These are phyloP conservation scores for Capsella rubella DNA, from an alignment of 441 rosid genomes.

Conservation along the genomic window DNA sequence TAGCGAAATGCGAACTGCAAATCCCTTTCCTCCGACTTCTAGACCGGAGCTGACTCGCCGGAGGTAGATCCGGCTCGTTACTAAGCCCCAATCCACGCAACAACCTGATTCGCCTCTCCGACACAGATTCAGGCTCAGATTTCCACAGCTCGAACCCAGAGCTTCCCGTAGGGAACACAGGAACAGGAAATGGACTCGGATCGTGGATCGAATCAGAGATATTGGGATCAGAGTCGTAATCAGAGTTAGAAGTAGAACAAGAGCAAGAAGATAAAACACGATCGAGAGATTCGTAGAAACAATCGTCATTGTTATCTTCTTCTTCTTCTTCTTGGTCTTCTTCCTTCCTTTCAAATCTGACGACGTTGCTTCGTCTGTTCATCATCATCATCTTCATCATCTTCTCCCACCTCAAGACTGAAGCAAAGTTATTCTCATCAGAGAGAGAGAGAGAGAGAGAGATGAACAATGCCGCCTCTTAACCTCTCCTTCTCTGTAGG, in stretches of 20 bases:
- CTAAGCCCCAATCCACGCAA: conserved; percentile 82
- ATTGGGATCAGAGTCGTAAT: conserved; percentile 56
- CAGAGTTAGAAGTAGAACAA: conserved; percentile 66
- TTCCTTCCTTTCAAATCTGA: conserved; percentile 45
- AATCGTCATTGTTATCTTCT: conserved; percentile 65
- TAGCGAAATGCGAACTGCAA: conserved; percentile 43
- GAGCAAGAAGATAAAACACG: conserved; percentile 82
- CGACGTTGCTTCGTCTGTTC: conserved; percentile 43
- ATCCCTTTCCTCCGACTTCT: conserved; percentile 35
- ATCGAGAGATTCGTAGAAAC: conserved; percentile 89
- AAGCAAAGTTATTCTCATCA: conserved; percentile 49
- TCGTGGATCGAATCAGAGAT: conserved; percentile 53
- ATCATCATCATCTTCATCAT: conserved; percentile 36
- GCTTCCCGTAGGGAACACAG: conserved; percentile 49
- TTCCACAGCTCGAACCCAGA: conserved; percentile 86
- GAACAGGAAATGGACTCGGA: conserved; percentile 54
- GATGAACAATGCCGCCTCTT: conserved; percentile 32
- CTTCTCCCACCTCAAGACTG: conserved; percentile 7
- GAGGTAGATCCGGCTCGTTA: conserved; percentile 60
- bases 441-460: conserved; percentile 22
- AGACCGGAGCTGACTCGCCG: conserved; percentile 45
- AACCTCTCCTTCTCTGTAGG: neutral
- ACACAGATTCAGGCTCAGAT: conserved; percentile 81
- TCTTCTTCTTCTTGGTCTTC: conserved; percentile 29
- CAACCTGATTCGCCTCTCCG: conserved; percentile 78